Evolutionary conservation across 441 rosid genomes (phyloP), one percentile per base, ranked within the genome.

Genomic region (Rhodomyrtus psidioides): DNA sequence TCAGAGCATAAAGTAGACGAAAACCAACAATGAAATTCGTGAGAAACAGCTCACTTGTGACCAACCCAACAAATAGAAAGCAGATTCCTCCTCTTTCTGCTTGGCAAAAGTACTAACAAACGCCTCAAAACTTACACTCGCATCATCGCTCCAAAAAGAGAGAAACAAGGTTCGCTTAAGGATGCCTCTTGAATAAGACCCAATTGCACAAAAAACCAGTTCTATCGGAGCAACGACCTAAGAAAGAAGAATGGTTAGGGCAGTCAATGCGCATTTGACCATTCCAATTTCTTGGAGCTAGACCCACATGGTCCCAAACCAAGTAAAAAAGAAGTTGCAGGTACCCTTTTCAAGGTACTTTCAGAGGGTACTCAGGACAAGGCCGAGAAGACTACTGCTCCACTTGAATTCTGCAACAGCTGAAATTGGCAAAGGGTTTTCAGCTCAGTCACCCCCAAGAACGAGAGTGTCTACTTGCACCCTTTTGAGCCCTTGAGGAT

Each of bases 1-100:
- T 95, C 95, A 95, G 96, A 93, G 97, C 91, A 96, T 94, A 95
- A 95, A 96, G 98, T 90, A 84, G 88, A 88, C 88, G 65, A 55
- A 60, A 84, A 90, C 89, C 89, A 89, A 90, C 88, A 81, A 90
- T 87, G 87, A 89, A 90, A 89, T 92, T 89, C 91, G 92, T 88
- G 92, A 90, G 89, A 86, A 91, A 93, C 98, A 95, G 97, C 95
- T 91, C 94, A 93, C 26, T 70, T 34, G 79, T 42, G 79, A 70
- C 82, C 86, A 87, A 88, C 55, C 88, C 86, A 88, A 89, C 84
- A 87, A 88, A 84, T 89, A 84, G 86, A 94, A 94, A 94, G 96
- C 93, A 95, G 95, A 95, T 95, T 93, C 96, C 93, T 86, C 83
- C 84, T 84, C 88, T 87, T 88, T 89, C 87, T 88, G 84, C 88